Conservation (phyloP, 1,284 basidiomycete genomes). For the Gymnopus androsaceus region DNA sequence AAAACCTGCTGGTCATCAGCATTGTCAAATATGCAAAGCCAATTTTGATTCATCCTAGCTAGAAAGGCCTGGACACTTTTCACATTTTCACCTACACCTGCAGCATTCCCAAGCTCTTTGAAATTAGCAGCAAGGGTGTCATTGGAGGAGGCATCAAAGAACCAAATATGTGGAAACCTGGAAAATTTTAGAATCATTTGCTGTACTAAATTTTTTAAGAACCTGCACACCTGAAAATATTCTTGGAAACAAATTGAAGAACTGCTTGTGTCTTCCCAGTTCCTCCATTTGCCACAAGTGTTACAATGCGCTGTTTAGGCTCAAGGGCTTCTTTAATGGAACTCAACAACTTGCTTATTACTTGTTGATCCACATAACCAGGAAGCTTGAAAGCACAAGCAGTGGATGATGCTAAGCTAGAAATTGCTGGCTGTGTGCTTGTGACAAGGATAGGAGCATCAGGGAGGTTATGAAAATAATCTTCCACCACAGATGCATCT, state of each 20-base stretch:
- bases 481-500: background rate
- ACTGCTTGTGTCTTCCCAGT: too few relatives aligned
- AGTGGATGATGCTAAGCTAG: too few relatives aligned
- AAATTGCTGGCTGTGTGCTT: background rate
- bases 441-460: background rate
- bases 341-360: background rate
- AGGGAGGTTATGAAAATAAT: background rate
- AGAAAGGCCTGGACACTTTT: background rate
- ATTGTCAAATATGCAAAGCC: conserved; percentile 5
- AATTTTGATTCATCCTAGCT: background rate
- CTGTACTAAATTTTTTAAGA: too few relatives aligned
- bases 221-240: too few relatives aligned
- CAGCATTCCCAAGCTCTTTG: conserved; percentile 3
- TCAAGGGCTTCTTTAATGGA: background rate
- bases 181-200: conserved; percentile 8
- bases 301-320: background rate
- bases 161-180: background rate
- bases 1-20: background rate
- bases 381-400: background rate
- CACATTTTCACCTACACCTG: background rate
- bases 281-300: conserved; percentile 6
- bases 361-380: background rate
- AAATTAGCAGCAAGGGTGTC: too few relatives aligned
- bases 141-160: too few relatives aligned
- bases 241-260: too few relatives aligned